Percentiles rank a stretch among this genome's conserved stretches.
phyloP scores from a whole-genome alignment of 1,284 basidiomycete genomes.

The Naganishia sp. region DNA sequence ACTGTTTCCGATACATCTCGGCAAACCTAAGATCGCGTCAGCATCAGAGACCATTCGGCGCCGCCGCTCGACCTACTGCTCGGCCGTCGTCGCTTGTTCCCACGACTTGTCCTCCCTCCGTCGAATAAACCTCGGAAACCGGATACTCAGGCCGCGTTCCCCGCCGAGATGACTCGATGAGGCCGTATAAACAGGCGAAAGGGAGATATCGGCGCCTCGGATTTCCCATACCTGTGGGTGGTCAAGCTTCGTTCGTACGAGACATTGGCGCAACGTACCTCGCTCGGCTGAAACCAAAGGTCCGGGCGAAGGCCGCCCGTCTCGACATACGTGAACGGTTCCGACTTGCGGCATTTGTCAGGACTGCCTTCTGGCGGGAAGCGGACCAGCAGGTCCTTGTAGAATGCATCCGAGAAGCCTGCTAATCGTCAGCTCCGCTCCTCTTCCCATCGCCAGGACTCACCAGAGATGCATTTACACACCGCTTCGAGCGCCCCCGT shows the following conservation, averaged over 20 bases:
- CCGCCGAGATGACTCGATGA: slow-evolving; percentile 69
- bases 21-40: slow-evolving; percentile 54
- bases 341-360: slow-evolving; percentile 63
- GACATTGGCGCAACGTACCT: slow-evolving; percentile 57
- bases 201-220: slow-evolving; percentile 70
- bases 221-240: slow-evolving; percentile 69
- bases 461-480: slow-evolving; percentile 67
- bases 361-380: slow-evolving; percentile 63
- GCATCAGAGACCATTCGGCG: not conserved
- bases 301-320: slow-evolving; percentile 74
- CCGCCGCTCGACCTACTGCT: slow-evolving; percentile 47
- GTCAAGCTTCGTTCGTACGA: not conserved
- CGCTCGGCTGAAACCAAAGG: slow-evolving; percentile 79
- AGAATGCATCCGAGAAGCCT: slow-evolving; percentile 87
- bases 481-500: slow-evolving; percentile 72
- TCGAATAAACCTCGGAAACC: slow-evolving; percentile 58
- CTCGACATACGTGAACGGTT: slow-evolving; percentile 66
- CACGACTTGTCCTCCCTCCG: slow-evolving; percentile 60
- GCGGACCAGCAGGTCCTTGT: slow-evolving; percentile 68
- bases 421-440: slow-evolving; percentile 31
- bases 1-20: slow-evolving; percentile 67
- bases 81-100: slow-evolving; percentile 59
- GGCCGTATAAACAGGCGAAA: slow-evolving; percentile 67
- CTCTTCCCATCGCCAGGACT: slow-evolving; percentile 58
- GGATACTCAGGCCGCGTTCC: slow-evolving; percentile 70